Evolutionary conservation across 331 rosid species (phyloP), one percentile per base, ranked within the genome.

Genomic region (Ulmus americana): DNA sequence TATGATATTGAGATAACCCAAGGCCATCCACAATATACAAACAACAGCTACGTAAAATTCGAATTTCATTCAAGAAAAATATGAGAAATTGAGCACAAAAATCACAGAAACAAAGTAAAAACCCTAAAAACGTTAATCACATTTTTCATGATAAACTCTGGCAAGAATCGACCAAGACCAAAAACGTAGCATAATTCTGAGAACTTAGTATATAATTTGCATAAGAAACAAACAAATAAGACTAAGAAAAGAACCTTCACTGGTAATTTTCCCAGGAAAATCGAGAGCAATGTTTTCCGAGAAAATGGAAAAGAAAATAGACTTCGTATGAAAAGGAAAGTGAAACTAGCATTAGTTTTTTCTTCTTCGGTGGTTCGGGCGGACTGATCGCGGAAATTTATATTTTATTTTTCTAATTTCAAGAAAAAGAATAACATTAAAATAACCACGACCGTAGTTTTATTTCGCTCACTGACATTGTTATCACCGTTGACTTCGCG

Each of bases 311-410:
- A 20, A 20, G 22, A 58, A 64, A 11, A 12, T 48, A 58, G 5
- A 55, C 18, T 43, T 35, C 48, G 60, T 40, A 6, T 59, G 52
- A 13, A 42, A 45, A n/a, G 59, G 54, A 48, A 64, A 61, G 52
- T 45, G 18, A 65, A 74, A 67, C 80, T 28, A 0, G 22, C 22
- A 20, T 20, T 20, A 78, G 69, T 51, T 28, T 8, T 66, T 67
- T 78, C 70, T 64, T 81, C 85, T 72, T 77, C 63, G 77, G 76
- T 81, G 8, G 83, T 77, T 75, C 77, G 81, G 42, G 54, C 48
- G 44, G 63, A 55, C 4, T 6, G 67, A 62, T 44, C 52, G 28
- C 12, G 6, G 15, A 45, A 5, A 55, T 8, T 56, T 6, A 4
- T 15, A 16, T 56, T 45, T n/a, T 15, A 28, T 0, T 65, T 57